Evolutionary conservation across 345 rosid species (phyloP), one percentile per base, ranked within the genome.

Genomic region (Gossypioides kirkii): DNA sequence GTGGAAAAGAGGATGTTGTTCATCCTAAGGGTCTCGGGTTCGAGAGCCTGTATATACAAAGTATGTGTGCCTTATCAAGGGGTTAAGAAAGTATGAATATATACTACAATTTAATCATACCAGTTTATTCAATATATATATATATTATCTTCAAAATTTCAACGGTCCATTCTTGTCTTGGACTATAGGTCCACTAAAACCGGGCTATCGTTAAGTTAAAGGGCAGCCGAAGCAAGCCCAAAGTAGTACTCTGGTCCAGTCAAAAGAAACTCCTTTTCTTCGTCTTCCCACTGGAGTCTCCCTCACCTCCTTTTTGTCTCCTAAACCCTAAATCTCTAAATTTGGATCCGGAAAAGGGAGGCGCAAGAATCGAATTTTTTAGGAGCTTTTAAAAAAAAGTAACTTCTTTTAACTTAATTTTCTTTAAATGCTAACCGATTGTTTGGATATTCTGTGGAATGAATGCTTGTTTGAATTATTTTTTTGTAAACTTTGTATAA

Each of bases 311-410:
- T 2, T 14, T 10, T 50, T 50, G 76, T 26, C 36, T 63, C 66
- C 4, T n/a, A 71, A 78, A 71, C 81, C 81, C 81, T 74, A 78
- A 62, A 43, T 36, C 63, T 26, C 52, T 9, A 11, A 42, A 43
- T 22, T 11, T 43, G 32, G 20, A 12, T 64, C 52, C 5, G 32
- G 23, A 23, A 45, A 67, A 28, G 38, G 23, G 41, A 36, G 26
- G 6, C 5, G 3, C 62, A 17, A 69, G 61, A 69, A 53, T 38
- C 61, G 55, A 25, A 53, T 53, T 42, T 61, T 42, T 61, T 4
- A 60, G 46, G 60, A 56, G 7, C 17, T 74, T 5, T 74, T 9
- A 6, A 16, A 13, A 20, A 2, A 18, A 75, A 73, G 73, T 59
- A 65, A 28, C 20, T n/a, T 61, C 22, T 28, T 61, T 16, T 14